Conservation (phyloP, 768 basidiomycete genomes). For the Macrolepiota fuliginosa region DNA sequence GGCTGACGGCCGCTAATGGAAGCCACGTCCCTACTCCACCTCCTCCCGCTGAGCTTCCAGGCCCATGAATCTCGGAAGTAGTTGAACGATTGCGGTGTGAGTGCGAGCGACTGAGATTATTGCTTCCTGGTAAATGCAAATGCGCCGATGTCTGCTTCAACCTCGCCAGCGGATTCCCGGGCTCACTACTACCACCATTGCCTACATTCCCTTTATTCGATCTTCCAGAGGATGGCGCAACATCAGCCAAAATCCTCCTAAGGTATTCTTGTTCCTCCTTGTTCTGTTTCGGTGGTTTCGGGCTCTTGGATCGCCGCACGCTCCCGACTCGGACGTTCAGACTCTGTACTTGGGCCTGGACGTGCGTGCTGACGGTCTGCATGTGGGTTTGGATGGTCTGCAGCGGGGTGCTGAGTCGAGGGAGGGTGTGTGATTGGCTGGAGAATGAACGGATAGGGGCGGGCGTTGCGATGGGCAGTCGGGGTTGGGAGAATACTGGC, state of each 20-base stretch:
- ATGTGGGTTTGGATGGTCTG: slow-evolving; percentile 3
- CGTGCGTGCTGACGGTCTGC: slow-evolving; percentile 17
- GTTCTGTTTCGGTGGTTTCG: slow-evolving; percentile 52
- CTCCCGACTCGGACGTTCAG: slow-evolving; percentile 2
- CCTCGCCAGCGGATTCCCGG: slow-evolving; percentile 13
- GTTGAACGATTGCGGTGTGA: not conserved
- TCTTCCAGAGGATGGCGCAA: slow-evolving; percentile 32
- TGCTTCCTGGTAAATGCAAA: slow-evolving; percentile 1
- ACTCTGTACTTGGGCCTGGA: not conserved
- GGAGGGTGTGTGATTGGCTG: not conserved
- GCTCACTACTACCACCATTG: slow-evolving; percentile 18
- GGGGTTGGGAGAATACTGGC: not conserved
- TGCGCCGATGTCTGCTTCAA: slow-evolving; percentile 1
- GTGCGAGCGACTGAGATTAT: not conserved
- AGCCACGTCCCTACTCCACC: slow-evolving; percentile 26
- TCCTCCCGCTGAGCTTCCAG: not conserved
- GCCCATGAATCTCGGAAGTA: slow-evolving; percentile 6
- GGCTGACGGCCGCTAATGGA: slow-evolving; percentile 40
- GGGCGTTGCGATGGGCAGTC: not conserved
- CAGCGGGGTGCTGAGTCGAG: slow-evolving; percentile 9
- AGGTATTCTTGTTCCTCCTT: slow-evolving; percentile 65
- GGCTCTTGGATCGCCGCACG: slow-evolving; percentile 36
- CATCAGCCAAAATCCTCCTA: slow-evolving; percentile 65
- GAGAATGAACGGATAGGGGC: not conserved
- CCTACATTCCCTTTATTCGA: slow-evolving; percentile 30